A percentile compares a stretch with the other conserved stretches of the same genome.
Evolutionary conservation across 441 rosid genomes (phyloP).

Genomic region (Jatropha podagrica): DNA sequence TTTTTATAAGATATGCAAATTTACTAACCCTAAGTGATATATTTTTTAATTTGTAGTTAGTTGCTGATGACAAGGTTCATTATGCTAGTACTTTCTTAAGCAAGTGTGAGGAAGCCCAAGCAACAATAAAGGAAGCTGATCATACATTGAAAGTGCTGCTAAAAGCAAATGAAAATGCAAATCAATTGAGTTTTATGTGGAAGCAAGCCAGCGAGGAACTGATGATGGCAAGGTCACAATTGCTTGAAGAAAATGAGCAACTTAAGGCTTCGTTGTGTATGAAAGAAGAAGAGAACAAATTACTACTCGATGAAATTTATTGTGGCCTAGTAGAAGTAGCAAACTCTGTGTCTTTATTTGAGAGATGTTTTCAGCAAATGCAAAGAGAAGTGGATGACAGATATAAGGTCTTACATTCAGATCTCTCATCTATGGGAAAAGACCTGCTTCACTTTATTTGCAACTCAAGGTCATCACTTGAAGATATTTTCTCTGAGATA

Average conservation of each 20-base stretch:
- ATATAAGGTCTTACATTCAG: slow-evolving; percentile 45
- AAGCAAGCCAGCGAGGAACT: slow-evolving; percentile 59
- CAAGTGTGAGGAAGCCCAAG: slow-evolving; percentile 68
- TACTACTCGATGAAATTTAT: slow-evolving; percentile 45
- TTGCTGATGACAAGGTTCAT: slow-evolving; percentile 38
- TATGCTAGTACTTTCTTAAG: slow-evolving; percentile 52
- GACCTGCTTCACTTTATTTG: slow-evolving; percentile 41
- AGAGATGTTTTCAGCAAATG: slow-evolving; percentile 54
- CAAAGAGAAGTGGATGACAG: slow-evolving; percentile 60
- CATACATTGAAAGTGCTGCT: slow-evolving; percentile 60
- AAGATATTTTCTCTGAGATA: slow-evolving; percentile 49
- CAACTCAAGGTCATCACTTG: slow-evolving; percentile 52
- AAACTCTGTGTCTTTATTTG: slow-evolving; percentile 57
- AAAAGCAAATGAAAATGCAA: slow-evolving; percentile 63
- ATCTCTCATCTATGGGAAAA: slow-evolving; percentile 45
- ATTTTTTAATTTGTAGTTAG: slow-evolving; percentile 40
- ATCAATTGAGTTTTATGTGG: slow-evolving; percentile 52
- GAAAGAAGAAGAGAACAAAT: slow-evolving; percentile 56
- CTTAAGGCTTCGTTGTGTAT: slow-evolving; percentile 50
- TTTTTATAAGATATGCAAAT: slow-evolving; percentile 4
- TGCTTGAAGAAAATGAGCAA: slow-evolving; percentile 58
- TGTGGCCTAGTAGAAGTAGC: slow-evolving; percentile 43
- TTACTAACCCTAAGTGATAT: slow-evolving; percentile 25
- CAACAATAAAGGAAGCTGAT: slow-evolving; percentile 83
- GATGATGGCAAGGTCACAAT: slow-evolving; percentile 48